Base-by-base conservation (phyloP, 2,329 filamentous ascomycete species). In the Calonectria pauciramosa region DNA sequence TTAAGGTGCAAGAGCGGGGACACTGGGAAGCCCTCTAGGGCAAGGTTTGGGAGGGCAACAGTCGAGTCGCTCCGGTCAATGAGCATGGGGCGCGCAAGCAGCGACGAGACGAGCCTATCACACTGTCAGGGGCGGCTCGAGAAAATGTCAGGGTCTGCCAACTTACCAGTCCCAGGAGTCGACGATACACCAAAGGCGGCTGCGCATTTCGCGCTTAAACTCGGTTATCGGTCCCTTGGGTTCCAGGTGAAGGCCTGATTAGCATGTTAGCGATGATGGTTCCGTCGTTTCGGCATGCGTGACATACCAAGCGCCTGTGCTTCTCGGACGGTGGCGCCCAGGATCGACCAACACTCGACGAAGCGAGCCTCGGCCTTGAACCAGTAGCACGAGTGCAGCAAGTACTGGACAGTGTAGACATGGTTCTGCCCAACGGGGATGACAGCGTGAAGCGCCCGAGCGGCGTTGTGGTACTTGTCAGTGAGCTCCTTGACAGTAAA, bases 161-260 rank as follows among this genome's bases (percentile, higher is more conserved):
- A 70, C 79, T 78, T 70, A 86, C 85, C 85, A 86, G 71, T 86
- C 85, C 84, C 82, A 86, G 2, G 83, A 83, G 49, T 85, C 80
- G 26, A 86, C 67, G 38, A 86, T 77, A 41, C 83, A 85, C 85
- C 85, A 86, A 1, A 85, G 56, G 52, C 85, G 81, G 38, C 84
- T 76, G 23, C 83, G 79, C 75, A 86, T 83, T 74, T 86, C 85
- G 11, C 79, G 76, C n/a, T 86, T 83, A 71, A 85, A 85, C 30
- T 85, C 82, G 0, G 82, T 76, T 36, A 84, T 70, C 10, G 75
- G 77, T 6, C 73, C 74, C 3, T 77, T 76, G 3, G 78, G 72
- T 71, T 86, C 84, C 34, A 83, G 77, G 32, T 85, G 81, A n/a
- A 72, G 34, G 23, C 54, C 70, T 72, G 26, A 36, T 59, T 59